Evolutionary conservation across 148 eudicot genomes (phyloP).

Genomic region (Cornus suecica): DNA sequence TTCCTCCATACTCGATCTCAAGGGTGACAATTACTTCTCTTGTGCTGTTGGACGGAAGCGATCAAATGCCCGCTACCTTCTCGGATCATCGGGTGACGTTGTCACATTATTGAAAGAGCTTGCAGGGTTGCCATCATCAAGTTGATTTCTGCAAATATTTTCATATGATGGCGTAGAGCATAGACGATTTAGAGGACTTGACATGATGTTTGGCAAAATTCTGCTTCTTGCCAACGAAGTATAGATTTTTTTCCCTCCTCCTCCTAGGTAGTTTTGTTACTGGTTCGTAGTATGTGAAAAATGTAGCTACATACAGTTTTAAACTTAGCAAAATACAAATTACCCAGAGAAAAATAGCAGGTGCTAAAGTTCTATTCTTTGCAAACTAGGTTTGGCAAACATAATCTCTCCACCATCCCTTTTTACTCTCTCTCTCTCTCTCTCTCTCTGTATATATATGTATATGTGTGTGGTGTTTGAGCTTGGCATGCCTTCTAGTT

Average conservation of each 20-base stretch:
- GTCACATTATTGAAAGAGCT: conserved; percentile 50
- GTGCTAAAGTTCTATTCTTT: neutral
- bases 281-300: neutral
- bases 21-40: conserved; percentile 61
- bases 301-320: neutral
- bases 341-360: neutral
- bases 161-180: neutral
- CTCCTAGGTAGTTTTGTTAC: neutral
- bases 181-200: neutral
- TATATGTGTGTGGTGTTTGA: no score
- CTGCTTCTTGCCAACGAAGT: neutral
- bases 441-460: no score
- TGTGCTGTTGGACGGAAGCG: conserved; percentile 65
- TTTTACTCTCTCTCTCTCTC: no score
- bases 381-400: neutral
- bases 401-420: neutral
- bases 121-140: conserved; percentile 29
- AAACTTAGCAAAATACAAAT: neutral
- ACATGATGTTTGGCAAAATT: neutral
- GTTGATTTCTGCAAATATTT: conserved; percentile 5
- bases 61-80: conserved; percentile 57
- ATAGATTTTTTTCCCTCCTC: neutral
- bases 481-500: no score
- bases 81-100: conserved; percentile 59
- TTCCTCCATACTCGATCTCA: conserved; percentile 53